phyloP scores from a whole-genome alignment of 2,329 filamentous ascomycete genomes.

The Diaporthe aspalathi region DNA sequence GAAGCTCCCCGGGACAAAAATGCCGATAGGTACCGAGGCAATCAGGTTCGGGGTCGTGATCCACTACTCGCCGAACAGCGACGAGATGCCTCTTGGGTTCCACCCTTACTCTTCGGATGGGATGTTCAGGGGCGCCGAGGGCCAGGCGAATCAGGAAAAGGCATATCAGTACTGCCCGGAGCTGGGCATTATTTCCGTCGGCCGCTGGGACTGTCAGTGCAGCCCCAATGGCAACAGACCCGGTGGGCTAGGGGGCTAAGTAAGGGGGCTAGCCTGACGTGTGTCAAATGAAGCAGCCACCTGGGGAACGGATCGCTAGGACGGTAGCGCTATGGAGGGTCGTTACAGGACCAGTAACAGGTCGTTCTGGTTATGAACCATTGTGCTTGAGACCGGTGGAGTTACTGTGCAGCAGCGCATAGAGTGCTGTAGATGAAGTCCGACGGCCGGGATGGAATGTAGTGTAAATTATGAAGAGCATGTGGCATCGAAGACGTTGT shows the following conservation, averaged over 20 bases:
- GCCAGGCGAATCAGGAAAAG: slow-evolving; percentile 27
- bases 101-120: slow-evolving; percentile 29
- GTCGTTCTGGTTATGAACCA: background rate
- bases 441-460: background rate
- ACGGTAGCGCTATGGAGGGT: no score
- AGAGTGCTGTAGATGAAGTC: background rate
- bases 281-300: background rate
- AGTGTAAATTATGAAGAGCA: slow-evolving; percentile 6
- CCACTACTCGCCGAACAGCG: background rate
- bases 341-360: background rate
- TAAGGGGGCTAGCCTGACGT: background rate
- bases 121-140: slow-evolving; percentile 10
- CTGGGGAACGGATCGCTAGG: no score
- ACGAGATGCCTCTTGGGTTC: slow-evolving; percentile 31
- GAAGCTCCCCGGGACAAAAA: slow-evolving; percentile 56
- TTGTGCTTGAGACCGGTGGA: background rate
- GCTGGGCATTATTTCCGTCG: slow-evolving; percentile 11
- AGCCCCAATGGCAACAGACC: slow-evolving; percentile 9
- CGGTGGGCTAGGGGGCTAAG: slow-evolving; percentile 27
- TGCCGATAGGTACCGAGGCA: slow-evolving; percentile 49
- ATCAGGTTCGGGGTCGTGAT: slow-evolving; percentile 21
- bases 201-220: slow-evolving; percentile 26
- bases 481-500: background rate
- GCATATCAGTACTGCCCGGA: slow-evolving; percentile 24
- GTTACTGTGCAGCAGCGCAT: background rate